Evolutionary conservation across 1,284 basidiomycete species (phyloP).

Genomic region (Gymnopus androsaceus): DNA sequence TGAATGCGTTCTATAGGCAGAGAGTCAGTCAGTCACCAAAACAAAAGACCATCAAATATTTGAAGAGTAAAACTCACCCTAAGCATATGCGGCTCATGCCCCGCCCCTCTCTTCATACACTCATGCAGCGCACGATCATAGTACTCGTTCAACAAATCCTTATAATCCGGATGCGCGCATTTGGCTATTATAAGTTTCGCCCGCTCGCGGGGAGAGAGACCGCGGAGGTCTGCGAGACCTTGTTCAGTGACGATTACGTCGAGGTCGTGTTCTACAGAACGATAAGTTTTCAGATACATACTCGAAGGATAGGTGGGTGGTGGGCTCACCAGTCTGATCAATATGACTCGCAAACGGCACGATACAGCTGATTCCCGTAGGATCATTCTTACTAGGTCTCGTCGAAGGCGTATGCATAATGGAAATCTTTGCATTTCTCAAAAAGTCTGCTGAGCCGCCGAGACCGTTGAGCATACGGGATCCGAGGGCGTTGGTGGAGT

Average conservation of each 20-base stretch:
- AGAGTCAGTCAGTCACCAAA: not conserved
- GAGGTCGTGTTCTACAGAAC: slow-evolving; percentile 45
- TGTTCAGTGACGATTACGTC: slow-evolving; percentile 49
- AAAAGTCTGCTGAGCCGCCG: slow-evolving; percentile 52
- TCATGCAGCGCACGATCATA: slow-evolving; percentile 49
- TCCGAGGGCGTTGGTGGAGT: slow-evolving; percentile 49
- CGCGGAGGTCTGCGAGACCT: slow-evolving; percentile 53
- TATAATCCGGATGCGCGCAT: slow-evolving; percentile 53
- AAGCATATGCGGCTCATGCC: slow-evolving; percentile 55
- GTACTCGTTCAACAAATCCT: slow-evolving; percentile 46
- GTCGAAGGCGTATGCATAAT: slow-evolving; percentile 55
- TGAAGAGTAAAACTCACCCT: slow-evolving; percentile 27
- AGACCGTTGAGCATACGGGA: slow-evolving; percentile 53
- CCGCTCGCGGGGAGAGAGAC: slow-evolving; percentile 48
- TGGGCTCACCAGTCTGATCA: slow-evolving; percentile 45
- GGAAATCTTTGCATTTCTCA: slow-evolving; percentile 52
- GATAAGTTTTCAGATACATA: slow-evolving; percentile 17
- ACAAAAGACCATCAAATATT: no score
- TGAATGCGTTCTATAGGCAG: slow-evolving; percentile 42
- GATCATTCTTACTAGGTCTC: slow-evolving; percentile 47
- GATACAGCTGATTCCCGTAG: slow-evolving; percentile 53
- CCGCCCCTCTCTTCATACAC: slow-evolving; percentile 45
- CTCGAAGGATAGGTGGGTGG: no score
- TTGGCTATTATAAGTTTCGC: slow-evolving; percentile 52
- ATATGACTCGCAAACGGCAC: slow-evolving; percentile 53